Conservation (phyloP, 495 filamentous ascomycete genomes). For the Neurospora sp. region DNA sequence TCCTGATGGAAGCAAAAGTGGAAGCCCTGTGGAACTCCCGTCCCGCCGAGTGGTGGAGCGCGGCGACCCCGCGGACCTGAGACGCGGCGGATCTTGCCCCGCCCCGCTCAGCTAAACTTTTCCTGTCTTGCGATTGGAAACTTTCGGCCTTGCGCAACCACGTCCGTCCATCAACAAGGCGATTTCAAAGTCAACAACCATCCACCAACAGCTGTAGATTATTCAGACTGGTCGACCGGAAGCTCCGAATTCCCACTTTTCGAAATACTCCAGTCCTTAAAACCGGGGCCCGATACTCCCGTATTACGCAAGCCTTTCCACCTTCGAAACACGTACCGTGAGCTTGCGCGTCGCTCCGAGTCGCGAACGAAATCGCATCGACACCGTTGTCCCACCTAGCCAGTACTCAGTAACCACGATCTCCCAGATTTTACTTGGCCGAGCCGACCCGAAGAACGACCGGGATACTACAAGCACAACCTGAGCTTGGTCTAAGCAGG, state of each 20-base stretch:
- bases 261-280: neutral
- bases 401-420: neutral
- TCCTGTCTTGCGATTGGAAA: neutral
- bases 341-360: neutral
- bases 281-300: neutral
- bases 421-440: neutral
- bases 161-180: neutral
- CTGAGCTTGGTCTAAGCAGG: neutral
- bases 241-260: neutral
- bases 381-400: neutral
- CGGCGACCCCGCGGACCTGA: neutral
- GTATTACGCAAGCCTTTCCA: neutral
- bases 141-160: neutral
- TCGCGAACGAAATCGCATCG: neutral
- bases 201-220: neutral
- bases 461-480: neutral
- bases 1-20: neutral
- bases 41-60: neutral
- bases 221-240: neutral
- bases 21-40: neutral
- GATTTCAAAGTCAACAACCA: neutral
- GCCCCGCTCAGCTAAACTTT: neutral
- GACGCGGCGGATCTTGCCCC: neutral
- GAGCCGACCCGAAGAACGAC: neutral
- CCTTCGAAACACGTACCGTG: neutral